A percentile compares a stretch with the other conserved stretches of the same genome.
Evolutionary conservation across 2,329 filamentous ascomycete species (phyloP).

Genomic region (Fusarium robinianum): DNA sequence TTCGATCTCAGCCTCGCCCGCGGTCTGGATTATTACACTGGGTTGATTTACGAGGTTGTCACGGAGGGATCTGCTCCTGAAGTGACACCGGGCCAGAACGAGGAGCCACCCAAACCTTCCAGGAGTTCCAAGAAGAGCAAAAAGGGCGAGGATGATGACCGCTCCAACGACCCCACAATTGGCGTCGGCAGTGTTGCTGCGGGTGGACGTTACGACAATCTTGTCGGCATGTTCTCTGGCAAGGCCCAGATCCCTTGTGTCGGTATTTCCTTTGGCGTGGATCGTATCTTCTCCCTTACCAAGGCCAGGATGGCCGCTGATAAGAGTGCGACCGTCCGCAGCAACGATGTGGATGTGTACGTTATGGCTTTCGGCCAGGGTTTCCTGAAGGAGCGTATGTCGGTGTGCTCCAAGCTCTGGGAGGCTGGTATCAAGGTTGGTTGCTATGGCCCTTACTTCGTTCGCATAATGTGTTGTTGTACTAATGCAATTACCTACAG

Average conservation of each 20-base stretch:
- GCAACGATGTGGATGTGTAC: constrained; percentile 84
- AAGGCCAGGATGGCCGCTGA: constrained; percentile 72
- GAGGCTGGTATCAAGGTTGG: constrained; percentile 80
- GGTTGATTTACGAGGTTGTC: constrained; percentile 87
- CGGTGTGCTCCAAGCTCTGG: constrained; percentile 77
- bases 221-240: constrained; percentile 91
- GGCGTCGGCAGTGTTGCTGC: constrained; percentile 88
- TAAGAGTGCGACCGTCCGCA: constrained; percentile 52
- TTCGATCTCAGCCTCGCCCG: constrained; percentile 90
- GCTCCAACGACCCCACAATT: constrained; percentile 77
- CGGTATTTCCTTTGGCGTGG: constrained; percentile 85
- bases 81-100: constrained; percentile 44
- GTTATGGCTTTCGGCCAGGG: constrained; percentile 95
- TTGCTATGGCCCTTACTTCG: constrained; percentile 3
- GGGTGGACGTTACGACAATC: constrained; percentile 87
- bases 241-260: constrained; percentile 73
- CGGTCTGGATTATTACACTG: constrained; percentile 92
- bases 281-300: constrained; percentile 92
- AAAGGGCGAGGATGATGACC: constrained; percentile 64
- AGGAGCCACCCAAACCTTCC: constrained; percentile 46
- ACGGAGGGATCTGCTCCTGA: constrained; percentile 74
- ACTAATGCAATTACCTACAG: constrained; percentile 42
- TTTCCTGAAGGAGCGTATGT: constrained; percentile 84
- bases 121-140: constrained; percentile 57
- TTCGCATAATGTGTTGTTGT: background rate